Evolutionary conservation across 495 filamentous ascomycete species (phyloP).

Genomic region (Barbatosphaeria neglecta): DNA sequence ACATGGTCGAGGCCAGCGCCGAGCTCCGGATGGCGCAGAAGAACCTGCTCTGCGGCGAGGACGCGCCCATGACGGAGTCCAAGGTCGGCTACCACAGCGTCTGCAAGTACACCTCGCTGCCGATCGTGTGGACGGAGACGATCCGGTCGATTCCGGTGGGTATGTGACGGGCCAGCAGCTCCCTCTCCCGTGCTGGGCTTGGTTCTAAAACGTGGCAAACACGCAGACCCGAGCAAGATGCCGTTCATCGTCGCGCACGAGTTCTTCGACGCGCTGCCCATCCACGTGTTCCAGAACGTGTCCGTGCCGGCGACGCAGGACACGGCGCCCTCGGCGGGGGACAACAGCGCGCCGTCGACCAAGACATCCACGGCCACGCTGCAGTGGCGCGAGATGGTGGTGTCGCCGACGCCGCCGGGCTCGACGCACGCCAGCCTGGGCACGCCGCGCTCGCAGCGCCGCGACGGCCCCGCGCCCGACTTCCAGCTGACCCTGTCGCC

Average conservation of each 20-base stretch:
- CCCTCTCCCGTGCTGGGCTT: not conserved
- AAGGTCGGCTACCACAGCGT: constrained; percentile 64
- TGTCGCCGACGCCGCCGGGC: constrained; percentile 51
- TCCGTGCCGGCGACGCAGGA: constrained; percentile 36
- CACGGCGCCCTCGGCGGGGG: constrained; percentile 23
- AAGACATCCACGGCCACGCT: constrained; percentile 32
- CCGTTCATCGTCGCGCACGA: constrained; percentile 95
- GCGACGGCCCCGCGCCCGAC: constrained; percentile 46
- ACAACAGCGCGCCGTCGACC: constrained; percentile 32
- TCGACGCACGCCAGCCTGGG: constrained; percentile 30
- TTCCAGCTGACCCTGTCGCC: constrained; percentile 75
- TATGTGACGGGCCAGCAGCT: too few relatives aligned
- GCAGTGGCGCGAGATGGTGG: constrained; percentile 83
- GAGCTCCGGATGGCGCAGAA: constrained; percentile 66
- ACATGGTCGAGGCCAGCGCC: constrained; percentile 81
- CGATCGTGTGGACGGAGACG: constrained; percentile 84
- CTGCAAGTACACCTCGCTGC: constrained; percentile 60
- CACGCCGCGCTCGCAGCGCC: constrained; percentile 44
- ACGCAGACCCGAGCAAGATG: constrained; percentile 46
- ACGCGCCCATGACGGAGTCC: constrained; percentile 52
- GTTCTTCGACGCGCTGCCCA: constrained; percentile 98
- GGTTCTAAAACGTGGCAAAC: not conserved
- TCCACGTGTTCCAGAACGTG: constrained; percentile 79
- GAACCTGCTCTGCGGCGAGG: constrained; percentile 68
- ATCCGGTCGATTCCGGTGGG: constrained; percentile 64